Conservation (phyloP, 495 filamentous ascomycete genomes). For the Podospora comata region DNA sequence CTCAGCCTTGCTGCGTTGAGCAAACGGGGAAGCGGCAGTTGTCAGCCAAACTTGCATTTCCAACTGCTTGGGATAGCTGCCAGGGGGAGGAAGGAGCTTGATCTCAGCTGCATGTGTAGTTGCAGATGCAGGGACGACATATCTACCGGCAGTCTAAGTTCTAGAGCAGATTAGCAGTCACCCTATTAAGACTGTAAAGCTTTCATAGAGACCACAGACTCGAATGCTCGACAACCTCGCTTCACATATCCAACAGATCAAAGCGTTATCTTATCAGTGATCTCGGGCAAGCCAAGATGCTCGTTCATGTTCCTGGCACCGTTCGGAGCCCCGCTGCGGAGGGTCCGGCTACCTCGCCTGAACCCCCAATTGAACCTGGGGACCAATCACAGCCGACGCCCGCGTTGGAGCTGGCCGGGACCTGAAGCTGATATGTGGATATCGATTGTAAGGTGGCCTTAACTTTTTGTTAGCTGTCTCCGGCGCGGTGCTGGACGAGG, state of each 20-base stretch:
- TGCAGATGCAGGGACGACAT: not conserved
- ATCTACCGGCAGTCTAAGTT: not conserved
- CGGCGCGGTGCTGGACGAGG: not conserved
- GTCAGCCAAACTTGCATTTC: not conserved
- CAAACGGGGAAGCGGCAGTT: not conserved
- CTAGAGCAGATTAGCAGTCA: not conserved
- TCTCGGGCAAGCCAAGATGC: not conserved
- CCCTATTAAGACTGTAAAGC: too few relatives aligned
- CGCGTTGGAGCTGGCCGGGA: not conserved
- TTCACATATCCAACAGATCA: too few relatives aligned
- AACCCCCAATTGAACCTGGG: not conserved
- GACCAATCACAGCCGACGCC: constrained; percentile 3
- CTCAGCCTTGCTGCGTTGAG: not conserved
- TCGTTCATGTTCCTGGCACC: not conserved
- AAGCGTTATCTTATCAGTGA: not conserved
- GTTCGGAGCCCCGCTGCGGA: not conserved
- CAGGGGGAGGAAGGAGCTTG: not conserved
- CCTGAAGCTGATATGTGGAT: not conserved
- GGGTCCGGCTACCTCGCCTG: not conserved
- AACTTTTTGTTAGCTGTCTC: constrained; percentile 23
- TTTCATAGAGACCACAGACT: too few relatives aligned
- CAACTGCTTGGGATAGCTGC: not conserved
- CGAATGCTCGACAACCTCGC: too few relatives aligned
- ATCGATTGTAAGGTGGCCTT: constrained; percentile 31
- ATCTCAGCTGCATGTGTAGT: not conserved